Evolutionary conservation across 805 yeast genomes (phyloP).

Genomic region (Candida hungchunana): DNA sequence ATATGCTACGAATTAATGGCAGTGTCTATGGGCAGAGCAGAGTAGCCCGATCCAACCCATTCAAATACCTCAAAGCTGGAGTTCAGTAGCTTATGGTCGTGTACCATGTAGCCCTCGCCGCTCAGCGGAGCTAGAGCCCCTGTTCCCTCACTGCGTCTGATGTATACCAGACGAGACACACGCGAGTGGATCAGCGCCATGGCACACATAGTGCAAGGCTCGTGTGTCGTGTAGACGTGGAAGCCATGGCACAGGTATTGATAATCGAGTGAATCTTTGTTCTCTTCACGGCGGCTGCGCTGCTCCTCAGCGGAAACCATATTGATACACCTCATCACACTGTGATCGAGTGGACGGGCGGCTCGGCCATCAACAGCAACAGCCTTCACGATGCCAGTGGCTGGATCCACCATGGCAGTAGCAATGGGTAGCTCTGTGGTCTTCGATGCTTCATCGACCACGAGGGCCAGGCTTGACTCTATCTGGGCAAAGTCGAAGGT

Average conservation of each 20-base stretch:
- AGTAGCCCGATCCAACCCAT: conserved; percentile 47
- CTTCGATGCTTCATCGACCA: conserved; percentile 28
- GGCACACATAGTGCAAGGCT: conserved; percentile 94
- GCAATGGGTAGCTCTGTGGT: conserved; percentile 40
- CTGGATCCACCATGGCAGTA: conserved; percentile 63
- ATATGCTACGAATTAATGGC: conserved; percentile 20
- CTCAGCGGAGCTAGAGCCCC: conserved; percentile 55
- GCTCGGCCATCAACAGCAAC: conserved; percentile 37
- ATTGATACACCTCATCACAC: conserved; percentile 69
- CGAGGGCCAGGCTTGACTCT: conserved; percentile 26
- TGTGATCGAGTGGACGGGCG: conserved; percentile 59
- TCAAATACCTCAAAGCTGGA: conserved; percentile 85
- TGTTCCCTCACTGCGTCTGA: conserved; percentile 42
- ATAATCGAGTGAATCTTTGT: conserved; percentile 7
- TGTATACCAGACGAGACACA: conserved; percentile 61
- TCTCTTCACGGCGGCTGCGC: conserved; percentile 33
- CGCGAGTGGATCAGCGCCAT: conserved; percentile 96
- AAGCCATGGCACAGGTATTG: conserved; percentile 70
- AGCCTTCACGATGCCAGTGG: conserved; percentile 36
- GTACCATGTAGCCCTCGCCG: conserved; percentile 70
- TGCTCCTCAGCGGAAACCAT: conserved; percentile 56
- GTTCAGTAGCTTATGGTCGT: conserved; percentile 69
- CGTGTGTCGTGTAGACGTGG: conserved; percentile 85
- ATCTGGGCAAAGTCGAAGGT: conserved; percentile 45
- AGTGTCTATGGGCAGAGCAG: conserved; percentile 22